A percentile compares a stretch with the other conserved stretches of the same genome.
These are phyloP conservation scores for Phytophthora foliorum DNA, from an alignment of 352 stramenopile genomes.

Conservation along the genomic window DNA sequence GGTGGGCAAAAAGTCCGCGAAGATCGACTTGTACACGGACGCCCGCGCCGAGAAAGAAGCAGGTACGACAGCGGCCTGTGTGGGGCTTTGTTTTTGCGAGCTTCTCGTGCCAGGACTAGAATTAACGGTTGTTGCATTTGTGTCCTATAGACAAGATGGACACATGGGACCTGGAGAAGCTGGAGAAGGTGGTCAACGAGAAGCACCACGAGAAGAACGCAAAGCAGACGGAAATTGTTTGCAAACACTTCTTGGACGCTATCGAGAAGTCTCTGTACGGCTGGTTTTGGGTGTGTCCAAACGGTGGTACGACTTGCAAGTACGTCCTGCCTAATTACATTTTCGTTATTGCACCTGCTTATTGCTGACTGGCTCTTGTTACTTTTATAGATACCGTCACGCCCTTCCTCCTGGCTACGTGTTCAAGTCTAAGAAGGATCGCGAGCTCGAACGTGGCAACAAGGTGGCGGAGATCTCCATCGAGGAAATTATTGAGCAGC, in stretches of 20 bases:
- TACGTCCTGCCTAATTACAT: conserved; percentile 35
- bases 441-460: conserved; percentile 85
- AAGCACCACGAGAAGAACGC: conserved; percentile 87
- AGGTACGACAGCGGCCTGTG: conserved; percentile 18
- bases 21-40: conserved; percentile 93
- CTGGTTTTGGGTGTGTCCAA: conserved; percentile 93
- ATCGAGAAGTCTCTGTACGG: conserved; percentile 93
- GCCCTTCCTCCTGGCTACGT: conserved; percentile 90
- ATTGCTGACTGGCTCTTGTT: not conserved
- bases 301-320: conserved; percentile 83
- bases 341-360: conserved; percentile 2
- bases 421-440: conserved; percentile 90
- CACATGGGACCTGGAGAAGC: conserved; percentile 89
- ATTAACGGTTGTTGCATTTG: conserved; percentile 8
- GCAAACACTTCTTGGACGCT: conserved; percentile 92
- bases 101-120: not conserved
- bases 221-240: conserved; percentile 91
- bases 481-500: conserved; percentile 93
- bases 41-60: conserved; percentile 74
- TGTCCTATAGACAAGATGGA: conserved; percentile 76
- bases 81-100: not conserved
- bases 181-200: conserved; percentile 88
- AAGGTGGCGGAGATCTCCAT: conserved; percentile 90
- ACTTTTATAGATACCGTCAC: conserved; percentile 69
- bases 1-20: conserved; percentile 87